Evolutionary conservation across 805 yeast genomes (phyloP).

Genomic region (Phaffomyces thermotolerans): DNA sequence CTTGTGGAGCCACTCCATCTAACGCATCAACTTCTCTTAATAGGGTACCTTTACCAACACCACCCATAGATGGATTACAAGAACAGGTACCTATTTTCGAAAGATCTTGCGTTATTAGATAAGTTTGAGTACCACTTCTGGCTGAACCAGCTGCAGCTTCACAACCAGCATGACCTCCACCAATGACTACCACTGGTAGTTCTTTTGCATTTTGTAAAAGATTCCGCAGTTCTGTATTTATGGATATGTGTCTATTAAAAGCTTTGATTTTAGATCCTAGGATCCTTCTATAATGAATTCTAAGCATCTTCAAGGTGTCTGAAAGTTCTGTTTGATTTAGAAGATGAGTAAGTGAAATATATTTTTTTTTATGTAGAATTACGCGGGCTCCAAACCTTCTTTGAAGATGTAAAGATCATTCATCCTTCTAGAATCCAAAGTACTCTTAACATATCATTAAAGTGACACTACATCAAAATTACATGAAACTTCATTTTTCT

Average conservation of each 20-base stretch:
- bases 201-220: constrained; percentile 12
- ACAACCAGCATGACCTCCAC: constrained; percentile 99
- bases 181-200: constrained; percentile 76
- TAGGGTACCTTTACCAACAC: constrained; percentile 94
- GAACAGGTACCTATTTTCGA: constrained; percentile 87
- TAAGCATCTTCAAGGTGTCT: neutral
- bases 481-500: neutral
- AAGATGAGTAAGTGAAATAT: neutral
- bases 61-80: constrained; percentile 97
- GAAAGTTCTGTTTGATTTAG: neutral
- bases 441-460: too few relatives aligned
- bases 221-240: constrained; percentile 17
- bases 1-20: constrained; percentile 81
- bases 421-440: too few relatives aligned
- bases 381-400: too few relatives aligned
- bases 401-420: too few relatives aligned
- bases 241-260: constrained; percentile 9
- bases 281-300: neutral
- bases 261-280: neutral
- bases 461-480: neutral
- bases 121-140: constrained; percentile 64
- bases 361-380: neutral
- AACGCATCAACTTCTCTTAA: constrained; percentile 91
- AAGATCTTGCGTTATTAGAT: constrained; percentile 69
- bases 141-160: constrained; percentile 96